Base-by-base conservation (phyloP, 257 asterid species). In the Gentiana dahurica region DNA sequence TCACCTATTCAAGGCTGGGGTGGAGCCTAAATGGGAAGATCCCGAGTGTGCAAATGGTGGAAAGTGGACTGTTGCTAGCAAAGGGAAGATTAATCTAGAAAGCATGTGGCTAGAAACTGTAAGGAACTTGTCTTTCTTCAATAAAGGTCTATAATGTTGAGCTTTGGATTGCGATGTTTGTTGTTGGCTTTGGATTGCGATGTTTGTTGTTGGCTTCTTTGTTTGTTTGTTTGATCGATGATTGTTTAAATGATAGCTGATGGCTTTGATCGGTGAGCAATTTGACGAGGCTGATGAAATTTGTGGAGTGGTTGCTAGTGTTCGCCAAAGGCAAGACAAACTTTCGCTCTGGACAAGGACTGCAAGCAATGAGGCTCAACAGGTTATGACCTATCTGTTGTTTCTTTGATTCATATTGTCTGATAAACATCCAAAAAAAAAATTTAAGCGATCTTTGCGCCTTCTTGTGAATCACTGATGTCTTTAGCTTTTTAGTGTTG, bases 11-110 rank as follows among this genome's bases (percentile, higher is more conserved):
- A 85, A 76, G 76, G 81, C 84, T 65, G 95, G 97, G 58, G 77
- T 83, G 67, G 96, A 85, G 75, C 98, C 96, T 62, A 91, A 91
- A 71, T 91, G 98, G 98, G 98, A 90, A 78, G 98, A 90, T 78
- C 96, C 94, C 0, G 95, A 87, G 80, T 91, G 96, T 76, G 92
- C 92, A 38, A 77, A 60, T 57, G 98, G 98, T 49, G 96, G 98
- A 75, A 91, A 87, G 71, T 91, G 96, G 98, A 79, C 94, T 8
- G 80, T 78, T 36, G 53, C 64, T 45, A 60, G 82, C 76, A 73
- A 48, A 77, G 70, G 72, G 60, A 91, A 77, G 72, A 34, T 77
- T 34, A 66, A 58, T 55, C 83, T 91, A 36, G 98, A 91, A 48
- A 77, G 49, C 43, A 82, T 87, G 83, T 87, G 95, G 95, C 94